Percentiles rank a stretch among this genome's conserved stretches.
Evolutionary conservation across 1,284 basidiomycete genomes (phyloP).

Genomic region (Volvariella surrecta): DNA sequence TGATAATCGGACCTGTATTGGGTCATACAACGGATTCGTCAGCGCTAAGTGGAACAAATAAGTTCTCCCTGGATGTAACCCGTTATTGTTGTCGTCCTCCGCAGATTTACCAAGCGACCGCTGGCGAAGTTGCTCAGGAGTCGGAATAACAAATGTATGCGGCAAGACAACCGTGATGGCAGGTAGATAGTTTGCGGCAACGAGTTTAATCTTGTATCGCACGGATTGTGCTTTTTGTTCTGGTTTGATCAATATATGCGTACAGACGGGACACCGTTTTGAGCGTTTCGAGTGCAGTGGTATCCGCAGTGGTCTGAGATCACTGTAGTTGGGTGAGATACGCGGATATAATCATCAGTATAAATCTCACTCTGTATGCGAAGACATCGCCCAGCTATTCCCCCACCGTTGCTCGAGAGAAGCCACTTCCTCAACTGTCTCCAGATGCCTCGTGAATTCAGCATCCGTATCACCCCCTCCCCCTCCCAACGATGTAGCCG

Average conservation of each 20-base stretch:
- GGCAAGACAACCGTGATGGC: constrained; percentile 71
- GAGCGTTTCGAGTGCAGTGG: constrained; percentile 89
- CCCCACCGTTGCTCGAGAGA: constrained; percentile 76
- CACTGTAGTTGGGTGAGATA: constrained; percentile 33
- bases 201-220: constrained; percentile 95
- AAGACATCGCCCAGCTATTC: constrained; percentile 68
- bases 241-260: constrained; percentile 96
- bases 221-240: constrained; percentile 93
- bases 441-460: constrained; percentile 57
- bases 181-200: constrained; percentile 90
- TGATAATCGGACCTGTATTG: constrained; percentile 79
- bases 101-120: constrained; percentile 37
- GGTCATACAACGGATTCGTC: constrained; percentile 91
- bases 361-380: constrained; percentile 52
- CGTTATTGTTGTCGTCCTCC: constrained; percentile 33
- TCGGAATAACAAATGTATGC: constrained; percentile 32
- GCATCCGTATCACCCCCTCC: constrained; percentile 63
- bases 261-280: constrained; percentile 90
- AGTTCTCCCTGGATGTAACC: constrained; percentile 64
- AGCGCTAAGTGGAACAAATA: constrained; percentile 86
- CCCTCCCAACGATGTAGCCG: constrained; percentile 41
- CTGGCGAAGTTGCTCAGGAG: constrained; percentile 34
- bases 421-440: constrained; percentile 56
- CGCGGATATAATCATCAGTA: constrained; percentile 2
- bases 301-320: constrained; percentile 80